Base-by-base conservation (phyloP, 2,329 filamentous ascomycete genomes). In the Dactylellina leptospora region DNA sequence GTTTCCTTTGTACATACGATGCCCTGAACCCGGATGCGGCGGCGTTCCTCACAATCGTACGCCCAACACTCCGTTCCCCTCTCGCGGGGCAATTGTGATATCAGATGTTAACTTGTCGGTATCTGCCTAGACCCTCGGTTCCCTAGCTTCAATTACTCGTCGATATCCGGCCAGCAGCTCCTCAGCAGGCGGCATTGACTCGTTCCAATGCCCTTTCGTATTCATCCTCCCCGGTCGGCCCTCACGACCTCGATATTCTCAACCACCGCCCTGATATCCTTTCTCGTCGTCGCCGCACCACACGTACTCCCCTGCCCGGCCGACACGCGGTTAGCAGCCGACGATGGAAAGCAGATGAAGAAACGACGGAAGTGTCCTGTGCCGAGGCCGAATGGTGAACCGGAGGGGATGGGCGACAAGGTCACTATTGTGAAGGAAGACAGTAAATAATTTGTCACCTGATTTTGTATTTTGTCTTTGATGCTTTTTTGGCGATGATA, bases 241-340 rank as follows among this genome's bases (percentile, higher is more conserved):
- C 91, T 92, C 82, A 99, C 95, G 77, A 93, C 90, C 63, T 95
- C 92, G 47, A 88, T 99, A 72, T 99, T 99, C 82, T 92, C 92
- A 54, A 91, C 90, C n/a, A 97, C 93, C 0, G 86, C 97, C 60
- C 85, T 91, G 74, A 88, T 92, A 28, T 95, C 90, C 76, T 96
- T 99, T 80, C 85, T 96, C 74, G 93, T 99, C 74, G 95, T 99
- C 58, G 91, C 87, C 27, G 84, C 96, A 45, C 95, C 95, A 20
- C 95, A 99, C 80, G 79, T 96, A 27, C 86, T 99, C 16, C 95
- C 95, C 1, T 99, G 95, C 79, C 95, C 95, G 0, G 79, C 66
- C 82, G 79, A 79, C 81, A 79, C 80, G 81, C 76, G 81, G 80
- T 78, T 78, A 76, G 74, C 81, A 77, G 78, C 28, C 81, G 78